Evolutionary conservation across 83 land plant genomes (phyloP).

Genomic region (Isoetes engelmannii): DNA sequence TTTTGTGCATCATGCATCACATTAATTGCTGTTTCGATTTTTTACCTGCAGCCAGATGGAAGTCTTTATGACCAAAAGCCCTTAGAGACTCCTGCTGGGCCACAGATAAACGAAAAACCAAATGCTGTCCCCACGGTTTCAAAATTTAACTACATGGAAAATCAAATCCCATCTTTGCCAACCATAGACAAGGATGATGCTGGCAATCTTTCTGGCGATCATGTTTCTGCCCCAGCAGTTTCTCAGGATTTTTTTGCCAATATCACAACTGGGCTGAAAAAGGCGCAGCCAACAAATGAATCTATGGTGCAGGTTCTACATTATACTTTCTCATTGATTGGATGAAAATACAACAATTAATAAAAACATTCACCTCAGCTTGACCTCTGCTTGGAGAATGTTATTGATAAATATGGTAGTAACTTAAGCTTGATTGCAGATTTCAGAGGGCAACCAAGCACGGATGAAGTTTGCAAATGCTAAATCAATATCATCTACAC

Average conservation of each 20-base stretch:
- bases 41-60: constrained; percentile 65
- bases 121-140: constrained; percentile 50
- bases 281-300: constrained; percentile 26
- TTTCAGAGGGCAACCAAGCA: constrained; percentile 80
- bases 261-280: constrained; percentile 16
- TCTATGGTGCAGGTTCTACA: constrained; percentile 61
- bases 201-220: constrained; percentile 34
- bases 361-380: no score
- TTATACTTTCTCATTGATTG: no score
- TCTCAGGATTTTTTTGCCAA: constrained; percentile 67
- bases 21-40: background rate
- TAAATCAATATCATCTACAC: constrained; percentile 89
- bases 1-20: no score
- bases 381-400: no score
- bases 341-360: no score
- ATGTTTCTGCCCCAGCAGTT: constrained; percentile 66
- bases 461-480: constrained; percentile 90
- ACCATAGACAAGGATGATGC: constrained; percentile 33
- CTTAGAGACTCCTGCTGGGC: constrained; percentile 50
- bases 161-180: constrained; percentile 15
- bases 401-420: no score
- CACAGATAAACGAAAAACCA: constrained; percentile 20
- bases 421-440: constrained; percentile 28
- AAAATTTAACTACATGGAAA: constrained; percentile 73
- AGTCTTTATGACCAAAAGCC: constrained; percentile 95